A percentile compares a stretch with the other conserved stretches of the same genome.
These are phyloP conservation scores for Penicillium canescens DNA, from an alignment of 495 filamentous ascomycete genomes.

Conservation along the genomic window DNA sequence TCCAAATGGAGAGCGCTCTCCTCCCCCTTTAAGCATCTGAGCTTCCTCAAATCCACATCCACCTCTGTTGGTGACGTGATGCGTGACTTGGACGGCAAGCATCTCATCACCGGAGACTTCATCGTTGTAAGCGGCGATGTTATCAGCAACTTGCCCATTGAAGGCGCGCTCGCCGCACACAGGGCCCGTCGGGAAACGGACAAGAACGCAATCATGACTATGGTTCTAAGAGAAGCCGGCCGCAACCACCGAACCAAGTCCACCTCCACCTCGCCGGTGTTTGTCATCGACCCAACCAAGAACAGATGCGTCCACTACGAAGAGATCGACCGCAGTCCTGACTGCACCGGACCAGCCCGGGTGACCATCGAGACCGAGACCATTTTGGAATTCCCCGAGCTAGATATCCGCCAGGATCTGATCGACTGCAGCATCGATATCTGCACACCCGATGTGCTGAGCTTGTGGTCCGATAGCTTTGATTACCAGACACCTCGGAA, in stretches of 20 bases:
- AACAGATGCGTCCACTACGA: conserved; percentile 92
- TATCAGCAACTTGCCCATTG: conserved; percentile 86
- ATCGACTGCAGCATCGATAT: conserved; percentile 97
- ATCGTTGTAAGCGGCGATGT: conserved; percentile 90
- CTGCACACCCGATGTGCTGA: conserved; percentile 92
- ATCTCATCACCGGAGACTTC: conserved; percentile 87
- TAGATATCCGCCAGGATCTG: conserved; percentile 82
- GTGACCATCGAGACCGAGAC: conserved; percentile 74
- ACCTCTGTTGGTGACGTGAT: conserved; percentile 93
- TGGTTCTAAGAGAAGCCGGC: conserved; percentile 83
- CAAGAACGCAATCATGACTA: conserved; percentile 98
- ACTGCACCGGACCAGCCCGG: conserved; percentile 49
- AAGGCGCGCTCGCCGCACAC: conserved; percentile 74
- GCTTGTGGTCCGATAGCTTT: conserved; percentile 95
- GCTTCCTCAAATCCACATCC: conserved; percentile 83
- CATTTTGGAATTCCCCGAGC: conserved; percentile 59
- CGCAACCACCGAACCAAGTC: conserved; percentile 71
- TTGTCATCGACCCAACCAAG: conserved; percentile 78
- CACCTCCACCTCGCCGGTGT: conserved; percentile 73
- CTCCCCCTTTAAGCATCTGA: conserved; percentile 82
- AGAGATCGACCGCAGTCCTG: conserved; percentile 54
- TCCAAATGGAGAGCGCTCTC: conserved; percentile 69
- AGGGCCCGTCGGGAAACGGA: conserved; percentile 77
- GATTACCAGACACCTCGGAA: conserved; percentile 88
- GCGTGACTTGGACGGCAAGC: conserved; percentile 86